These are phyloP conservation scores for Ceratobasidium sp. DNA, from an alignment of 1,284 basidiomycete species.

Conservation along the genomic window DNA sequence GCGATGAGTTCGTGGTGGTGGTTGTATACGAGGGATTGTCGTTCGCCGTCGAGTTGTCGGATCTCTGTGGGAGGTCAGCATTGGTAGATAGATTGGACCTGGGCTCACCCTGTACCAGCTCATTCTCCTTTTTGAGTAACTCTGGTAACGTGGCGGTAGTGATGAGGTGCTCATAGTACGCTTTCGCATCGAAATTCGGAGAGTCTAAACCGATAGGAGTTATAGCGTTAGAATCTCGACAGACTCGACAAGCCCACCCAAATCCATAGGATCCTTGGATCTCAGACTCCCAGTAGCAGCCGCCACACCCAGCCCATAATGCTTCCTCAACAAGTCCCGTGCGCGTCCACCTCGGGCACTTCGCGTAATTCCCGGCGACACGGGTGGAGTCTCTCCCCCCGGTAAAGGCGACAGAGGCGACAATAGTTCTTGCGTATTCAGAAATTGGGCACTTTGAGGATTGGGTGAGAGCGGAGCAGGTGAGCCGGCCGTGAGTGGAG, in stretches of 20 bases:
- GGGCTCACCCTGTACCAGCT: slow-evolving; percentile 66
- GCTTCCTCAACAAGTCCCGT: slow-evolving; percentile 76
- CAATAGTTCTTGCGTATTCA: slow-evolving; percentile 1
- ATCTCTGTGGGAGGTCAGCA: slow-evolving; percentile 63
- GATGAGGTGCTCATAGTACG: slow-evolving; percentile 83
- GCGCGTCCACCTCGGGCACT: slow-evolving; percentile 54
- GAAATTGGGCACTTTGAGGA: neutral
- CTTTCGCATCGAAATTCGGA: slow-evolving; percentile 76
- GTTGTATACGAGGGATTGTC: slow-evolving; percentile 91
- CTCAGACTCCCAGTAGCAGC: slow-evolving; percentile 65
- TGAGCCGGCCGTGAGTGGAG: slow-evolving; percentile 29
- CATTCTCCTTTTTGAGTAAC: slow-evolving; percentile 77
- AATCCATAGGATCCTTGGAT: slow-evolving; percentile 75
- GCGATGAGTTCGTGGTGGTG: slow-evolving; percentile 94
- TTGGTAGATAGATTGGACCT: slow-evolving; percentile 8
- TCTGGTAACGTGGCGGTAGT: slow-evolving; percentile 75
- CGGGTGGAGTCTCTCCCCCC: slow-evolving; percentile 10
- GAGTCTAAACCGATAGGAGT: slow-evolving; percentile 63
- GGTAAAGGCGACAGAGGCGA: slow-evolving; percentile 11
- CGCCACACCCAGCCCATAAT: slow-evolving; percentile 79
- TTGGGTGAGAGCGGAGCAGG: neutral
- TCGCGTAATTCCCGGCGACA: slow-evolving; percentile 13
- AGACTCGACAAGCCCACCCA: slow-evolving; percentile 56
- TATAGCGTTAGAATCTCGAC: slow-evolving; percentile 1
- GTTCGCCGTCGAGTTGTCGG: slow-evolving; percentile 82